Percentiles rank a stretch among this genome's conserved stretches.
phyloP scores from a whole-genome alignment of 495 filamentous ascomycete genomes.

The Podospora australis region DNA sequence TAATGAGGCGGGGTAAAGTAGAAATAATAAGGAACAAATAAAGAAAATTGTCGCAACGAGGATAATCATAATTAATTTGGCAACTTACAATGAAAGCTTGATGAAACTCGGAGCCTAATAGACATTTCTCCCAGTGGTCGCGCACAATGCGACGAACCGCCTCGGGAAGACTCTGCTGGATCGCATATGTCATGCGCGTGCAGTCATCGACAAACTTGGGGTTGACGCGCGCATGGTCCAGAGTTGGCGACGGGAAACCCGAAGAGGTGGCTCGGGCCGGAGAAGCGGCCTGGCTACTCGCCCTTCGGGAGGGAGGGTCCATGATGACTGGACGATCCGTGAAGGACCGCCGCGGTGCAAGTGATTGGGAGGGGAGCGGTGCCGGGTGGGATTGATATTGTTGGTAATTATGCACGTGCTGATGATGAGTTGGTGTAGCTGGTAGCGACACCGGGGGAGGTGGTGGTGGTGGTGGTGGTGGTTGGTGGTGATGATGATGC shows the following conservation, averaged over 20 bases:
- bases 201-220: conserved; percentile 37
- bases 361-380: conserved; percentile 1
- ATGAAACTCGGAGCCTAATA: conserved; percentile 47
- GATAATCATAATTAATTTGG: not conserved
- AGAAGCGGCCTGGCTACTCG: conserved; percentile 11
- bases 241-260: conserved; percentile 36
- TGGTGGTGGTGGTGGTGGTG: not conserved
- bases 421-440: not conserved
- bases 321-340: conserved; percentile 33
- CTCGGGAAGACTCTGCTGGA: conserved; percentile 37
- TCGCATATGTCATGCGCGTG: conserved; percentile 34
- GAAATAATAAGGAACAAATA: not conserved
- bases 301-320: conserved; percentile 31
- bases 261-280: conserved; percentile 2
- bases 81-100: conserved; percentile 44
- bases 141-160: conserved; percentile 39
- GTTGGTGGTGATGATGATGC: conserved; percentile 8
- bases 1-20: not conserved
- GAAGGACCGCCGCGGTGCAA: not conserved
- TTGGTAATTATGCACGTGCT: not conserved
- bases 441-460: not conserved
- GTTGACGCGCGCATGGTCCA: conserved; percentile 29
- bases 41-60: too few species aligned
- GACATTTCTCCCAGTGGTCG: conserved; percentile 44
- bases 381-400: not conserved